Conservation (phyloP, 2,329 filamentous ascomycete species). For the Tolypocladium ophioglossoides region DNA sequence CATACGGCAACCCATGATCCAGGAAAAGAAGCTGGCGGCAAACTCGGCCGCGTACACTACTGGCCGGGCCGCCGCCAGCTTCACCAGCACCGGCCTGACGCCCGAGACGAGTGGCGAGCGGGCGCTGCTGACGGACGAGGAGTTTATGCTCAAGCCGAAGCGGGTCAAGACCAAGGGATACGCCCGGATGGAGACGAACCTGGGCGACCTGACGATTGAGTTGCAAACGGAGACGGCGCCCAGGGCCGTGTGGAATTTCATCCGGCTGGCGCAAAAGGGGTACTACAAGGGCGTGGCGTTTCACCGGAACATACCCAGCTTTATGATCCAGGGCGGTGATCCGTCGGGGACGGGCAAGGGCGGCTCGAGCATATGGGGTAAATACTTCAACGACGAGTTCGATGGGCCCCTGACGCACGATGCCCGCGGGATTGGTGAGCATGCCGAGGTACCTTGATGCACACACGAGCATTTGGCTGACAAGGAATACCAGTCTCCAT, state of each 20-base stretch:
- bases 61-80: slow-evolving; percentile 81
- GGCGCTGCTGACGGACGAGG: slow-evolving; percentile 81
- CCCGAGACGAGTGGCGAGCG: slow-evolving; percentile 83
- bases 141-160: slow-evolving; percentile 90
- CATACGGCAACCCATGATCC: slow-evolving; percentile 27
- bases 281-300: slow-evolving; percentile 82
- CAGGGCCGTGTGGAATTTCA: slow-evolving; percentile 94
- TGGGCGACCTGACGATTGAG: slow-evolving; percentile 79
- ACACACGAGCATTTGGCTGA: background rate
- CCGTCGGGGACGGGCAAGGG: slow-evolving; percentile 86
- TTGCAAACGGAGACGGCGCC: slow-evolving; percentile 86
- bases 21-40: slow-evolving; percentile 54
- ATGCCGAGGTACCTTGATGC: background rate
- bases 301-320: slow-evolving; percentile 87
- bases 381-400: slow-evolving; percentile 88
- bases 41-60: slow-evolving; percentile 89
- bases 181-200: slow-evolving; percentile 75
- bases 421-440: slow-evolving; percentile 51
- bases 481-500: slow-evolving; percentile 49
- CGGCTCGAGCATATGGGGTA: slow-evolving; percentile 86
- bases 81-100: slow-evolving; percentile 89
- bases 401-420: slow-evolving; percentile 84
- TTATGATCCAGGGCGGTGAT: slow-evolving; percentile 97
- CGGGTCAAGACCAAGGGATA: slow-evolving; percentile 87
- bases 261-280: slow-evolving; percentile 74